Base-by-base conservation (phyloP, 345 rosid species). In the Lumnitzera racemosa region DNA sequence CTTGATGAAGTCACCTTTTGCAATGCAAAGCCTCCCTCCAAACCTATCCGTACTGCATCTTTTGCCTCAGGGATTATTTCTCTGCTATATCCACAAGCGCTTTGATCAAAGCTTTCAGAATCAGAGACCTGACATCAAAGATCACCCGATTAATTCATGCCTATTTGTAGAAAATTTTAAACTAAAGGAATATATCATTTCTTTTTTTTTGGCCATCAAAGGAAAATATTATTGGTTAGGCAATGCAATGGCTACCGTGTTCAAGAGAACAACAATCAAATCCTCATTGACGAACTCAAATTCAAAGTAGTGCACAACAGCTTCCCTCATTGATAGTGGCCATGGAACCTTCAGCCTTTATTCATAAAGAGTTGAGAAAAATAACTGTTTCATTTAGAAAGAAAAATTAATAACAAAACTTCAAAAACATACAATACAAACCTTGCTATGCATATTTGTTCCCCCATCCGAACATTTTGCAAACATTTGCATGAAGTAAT, bases 301-400 rank as follows among this genome's bases (percentile, higher is more conserved):
- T 64, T 76, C 24, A 64, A 79, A 83, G 74, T 64, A 90, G 68
- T 90, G 91, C 62, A 88, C 66, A 48, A 88, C 46, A 15, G 88
- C 96, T 76, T 90, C 97, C 80, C 99, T 80, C 63, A 85, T 67
- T 55, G 90, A 73, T 60, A 94, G 58, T 14, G 96, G 99, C 99
- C 99, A 94, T 11, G 95, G 58, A 60, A 86, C 79, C 90, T 94
- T 94, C 90, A 86, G 69, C 87, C 99, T 94, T 86, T 80, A 84
- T 81, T 81, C 23, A 67, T 27, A 49, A 58, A 70, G 43, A 59
- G 70, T 70, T 53, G 10, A 67, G 63, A 29, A 59, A 24, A 59
- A 49, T 52, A 25, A 49, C 60, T 11, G 14, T 57, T 58, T 46
- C 36, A 73, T 56, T 49, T 43, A 46, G 53, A 47, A 31, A 46